Evolutionary conservation across 176 grass and related monocot species (phyloP).

Genomic region (Carex parvula): DNA sequence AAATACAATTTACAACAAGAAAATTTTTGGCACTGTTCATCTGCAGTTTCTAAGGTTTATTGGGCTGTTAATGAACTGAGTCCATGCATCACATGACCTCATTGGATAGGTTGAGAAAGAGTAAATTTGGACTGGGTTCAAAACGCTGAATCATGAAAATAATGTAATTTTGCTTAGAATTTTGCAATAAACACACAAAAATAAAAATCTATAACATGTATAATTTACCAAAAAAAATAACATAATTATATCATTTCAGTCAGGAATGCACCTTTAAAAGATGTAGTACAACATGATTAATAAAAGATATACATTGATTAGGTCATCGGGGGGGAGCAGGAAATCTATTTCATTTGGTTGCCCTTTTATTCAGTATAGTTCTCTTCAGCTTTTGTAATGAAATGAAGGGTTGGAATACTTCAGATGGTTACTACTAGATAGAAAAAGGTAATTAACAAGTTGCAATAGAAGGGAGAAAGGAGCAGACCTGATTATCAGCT

Average conservation of each 20-base stretch:
- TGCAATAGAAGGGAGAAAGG: background rate
- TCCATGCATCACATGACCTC: background rate
- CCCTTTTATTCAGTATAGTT: background rate
- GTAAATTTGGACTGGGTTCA: background rate
- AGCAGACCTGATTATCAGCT: slow-evolving; percentile 70
- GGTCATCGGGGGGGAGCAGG: background rate
- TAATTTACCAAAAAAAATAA: background rate
- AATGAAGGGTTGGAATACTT: background rate
- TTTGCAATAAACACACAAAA: background rate
- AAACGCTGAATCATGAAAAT: background rate
- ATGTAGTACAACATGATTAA: background rate
- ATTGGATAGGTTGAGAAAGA: background rate
- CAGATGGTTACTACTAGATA: background rate
- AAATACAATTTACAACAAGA: background rate
- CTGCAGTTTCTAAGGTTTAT: background rate
- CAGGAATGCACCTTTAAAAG: background rate
- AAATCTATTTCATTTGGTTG: background rate
- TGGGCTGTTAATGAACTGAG: background rate
- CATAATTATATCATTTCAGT: background rate
- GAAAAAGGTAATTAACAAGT: background rate
- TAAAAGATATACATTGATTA: background rate
- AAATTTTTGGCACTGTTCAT: background rate
- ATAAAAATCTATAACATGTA: no score
- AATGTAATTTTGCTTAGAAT: background rate
- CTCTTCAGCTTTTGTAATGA: background rate